Evolutionary conservation across 768 basidiomycete species (phyloP).

Genomic region (Paxillus ammoniavirescens): DNA sequence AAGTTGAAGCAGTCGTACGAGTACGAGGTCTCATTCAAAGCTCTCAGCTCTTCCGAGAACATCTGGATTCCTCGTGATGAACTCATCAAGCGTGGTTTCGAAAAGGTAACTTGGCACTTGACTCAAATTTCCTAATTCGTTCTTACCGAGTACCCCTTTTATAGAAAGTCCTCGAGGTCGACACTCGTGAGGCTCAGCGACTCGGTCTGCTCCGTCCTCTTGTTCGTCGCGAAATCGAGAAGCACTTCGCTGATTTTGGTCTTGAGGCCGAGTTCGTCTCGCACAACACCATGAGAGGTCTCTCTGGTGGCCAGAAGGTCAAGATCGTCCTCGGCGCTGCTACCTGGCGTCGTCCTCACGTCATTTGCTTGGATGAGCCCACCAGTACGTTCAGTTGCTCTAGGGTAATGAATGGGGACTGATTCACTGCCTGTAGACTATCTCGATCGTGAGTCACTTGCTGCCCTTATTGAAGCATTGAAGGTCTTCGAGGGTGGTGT

Average conservation of each 20-base stretch:
- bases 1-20: conserved; percentile 99
- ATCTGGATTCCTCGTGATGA: conserved; percentile 97
- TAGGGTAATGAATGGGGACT: neutral
- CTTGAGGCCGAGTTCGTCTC: conserved; percentile 98
- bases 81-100: conserved; percentile 95
- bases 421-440: conserved; percentile 59
- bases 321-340: conserved; percentile 99
- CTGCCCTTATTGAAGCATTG: conserved; percentile 96
- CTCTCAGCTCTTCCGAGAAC: conserved; percentile 94
- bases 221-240: conserved; percentile 98
- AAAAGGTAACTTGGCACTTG: conserved; percentile 57
- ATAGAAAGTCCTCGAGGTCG: conserved; percentile 94
- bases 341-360: conserved; percentile 97
- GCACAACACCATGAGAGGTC: conserved; percentile 99
- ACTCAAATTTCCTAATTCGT: neutral
- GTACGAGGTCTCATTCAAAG: conserved; percentile 97
- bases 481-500: conserved; percentile 99
- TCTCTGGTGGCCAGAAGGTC: conserved; percentile 98
- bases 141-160: conserved; percentile 2
- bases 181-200: conserved; percentile 96
- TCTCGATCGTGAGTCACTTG: conserved; percentile 98
- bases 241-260: conserved; percentile 99
- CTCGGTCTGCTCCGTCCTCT: conserved; percentile 93
- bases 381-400: conserved; percentile 57
- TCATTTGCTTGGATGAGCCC: conserved; percentile 96